Percentiles rank a stretch among this genome's conserved stretches.
Evolutionary conservation across 2,329 filamentous ascomycete species (phyloP).

Genomic region (Aschersonia sp.): DNA sequence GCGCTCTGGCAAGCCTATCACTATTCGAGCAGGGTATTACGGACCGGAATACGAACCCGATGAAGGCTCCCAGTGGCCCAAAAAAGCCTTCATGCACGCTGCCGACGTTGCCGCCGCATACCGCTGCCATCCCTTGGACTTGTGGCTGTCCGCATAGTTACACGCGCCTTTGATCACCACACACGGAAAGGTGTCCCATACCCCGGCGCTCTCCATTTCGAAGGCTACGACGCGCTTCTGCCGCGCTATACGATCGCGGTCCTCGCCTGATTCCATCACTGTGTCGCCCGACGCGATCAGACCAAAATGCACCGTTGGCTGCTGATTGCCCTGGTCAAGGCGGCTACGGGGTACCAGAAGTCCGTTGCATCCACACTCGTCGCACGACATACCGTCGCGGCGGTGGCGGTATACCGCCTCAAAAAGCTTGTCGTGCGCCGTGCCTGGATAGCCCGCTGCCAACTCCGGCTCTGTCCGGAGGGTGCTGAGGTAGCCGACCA

Average conservation of each 20-base stretch:
- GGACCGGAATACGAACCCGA: too few species aligned
- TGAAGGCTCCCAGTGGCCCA: not conserved
- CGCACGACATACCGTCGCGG: slow-evolving; percentile 4
- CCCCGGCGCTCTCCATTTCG: slow-evolving; percentile 20
- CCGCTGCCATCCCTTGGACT: slow-evolving; percentile 20
- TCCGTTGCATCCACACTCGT: slow-evolving; percentile 5
- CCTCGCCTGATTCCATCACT: slow-evolving; percentile 21
- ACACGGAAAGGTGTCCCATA: slow-evolving; percentile 16
- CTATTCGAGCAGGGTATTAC: not conserved
- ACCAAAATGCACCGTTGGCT: slow-evolving; percentile 18
- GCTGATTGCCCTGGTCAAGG: slow-evolving; percentile 3
- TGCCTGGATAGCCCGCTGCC: not conserved
- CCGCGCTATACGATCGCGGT: slow-evolving; percentile 19
- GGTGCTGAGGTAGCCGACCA: not conserved
- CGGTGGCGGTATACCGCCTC: not conserved
- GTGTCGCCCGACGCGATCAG: slow-evolving; percentile 22
- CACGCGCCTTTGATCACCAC: slow-evolving; percentile 22
- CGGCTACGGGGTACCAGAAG: slow-evolving; percentile 16
- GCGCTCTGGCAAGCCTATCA: not conserved
- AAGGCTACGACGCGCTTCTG: slow-evolving; percentile 13
- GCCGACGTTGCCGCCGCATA: slow-evolving; percentile 22
- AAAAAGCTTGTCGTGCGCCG: not conserved
- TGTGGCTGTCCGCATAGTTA: slow-evolving; percentile 25
- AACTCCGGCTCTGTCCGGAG: not conserved
- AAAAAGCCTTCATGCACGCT: slow-evolving; percentile 4